Percentiles rank a stretch among this genome's conserved stretches.
Evolutionary conservation across 306 rosid genomes (phyloP).

Genomic region (Ceratonia siliqua): DNA sequence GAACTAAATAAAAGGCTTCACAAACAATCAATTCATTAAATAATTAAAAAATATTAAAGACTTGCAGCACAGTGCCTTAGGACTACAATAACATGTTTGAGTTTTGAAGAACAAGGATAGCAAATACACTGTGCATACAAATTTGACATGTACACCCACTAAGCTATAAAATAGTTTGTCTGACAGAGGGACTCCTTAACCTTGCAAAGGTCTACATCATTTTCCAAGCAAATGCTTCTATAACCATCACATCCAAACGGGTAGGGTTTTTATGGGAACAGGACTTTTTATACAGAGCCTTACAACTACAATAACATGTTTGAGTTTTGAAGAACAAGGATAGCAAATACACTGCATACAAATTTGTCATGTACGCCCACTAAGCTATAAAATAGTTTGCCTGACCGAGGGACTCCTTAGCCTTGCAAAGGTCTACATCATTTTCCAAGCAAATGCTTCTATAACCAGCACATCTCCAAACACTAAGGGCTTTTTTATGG

Average conservation of each 20-base stretch:
- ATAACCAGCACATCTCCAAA: background rate
- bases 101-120: background rate
- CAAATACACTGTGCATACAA: background rate
- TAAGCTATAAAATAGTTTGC: background rate
- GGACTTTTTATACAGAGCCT: too few species aligned
- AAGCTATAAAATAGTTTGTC: background rate
- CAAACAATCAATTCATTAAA: background rate
- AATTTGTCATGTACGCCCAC: too few species aligned
- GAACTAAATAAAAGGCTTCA: background rate
- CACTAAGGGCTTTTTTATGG: background rate
- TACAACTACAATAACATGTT: constrained; percentile 3
- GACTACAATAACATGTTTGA: constrained; percentile 4
- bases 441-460: background rate
- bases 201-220: background rate
- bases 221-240: background rate
- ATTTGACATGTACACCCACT: too few species aligned
- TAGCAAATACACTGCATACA: background rate
- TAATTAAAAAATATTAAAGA: background rate
- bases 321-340: background rate
- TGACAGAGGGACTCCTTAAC: background rate
- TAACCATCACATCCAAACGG: too few species aligned
- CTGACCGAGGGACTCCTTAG: background rate
- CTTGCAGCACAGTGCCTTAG: background rate
- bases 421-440: background rate
- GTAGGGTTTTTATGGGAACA: too few species aligned